Evolutionary conservation across 2,329 filamentous ascomycete genomes (phyloP).

Genomic region (Xylariales sp.): DNA sequence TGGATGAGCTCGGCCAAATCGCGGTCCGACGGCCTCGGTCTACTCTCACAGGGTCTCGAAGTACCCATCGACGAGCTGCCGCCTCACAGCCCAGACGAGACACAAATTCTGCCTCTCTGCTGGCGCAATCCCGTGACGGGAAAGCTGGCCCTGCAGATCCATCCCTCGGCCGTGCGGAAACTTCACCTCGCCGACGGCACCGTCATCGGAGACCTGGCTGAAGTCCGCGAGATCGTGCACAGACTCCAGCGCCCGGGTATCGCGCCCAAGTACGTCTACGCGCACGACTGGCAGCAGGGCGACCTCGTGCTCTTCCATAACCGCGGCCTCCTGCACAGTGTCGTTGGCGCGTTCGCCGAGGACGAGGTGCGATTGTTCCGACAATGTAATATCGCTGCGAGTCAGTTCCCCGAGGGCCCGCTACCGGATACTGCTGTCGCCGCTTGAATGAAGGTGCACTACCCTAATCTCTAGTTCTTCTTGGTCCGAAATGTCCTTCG

Average conservation of each 20-base stretch:
- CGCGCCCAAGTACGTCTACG: conserved; percentile 73
- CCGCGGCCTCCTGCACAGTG: conserved; percentile 77
- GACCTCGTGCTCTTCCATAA: conserved; percentile 85
- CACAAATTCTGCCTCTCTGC: conserved; percentile 79
- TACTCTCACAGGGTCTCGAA: conserved; percentile 74
- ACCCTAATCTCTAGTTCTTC: too few relatives aligned
- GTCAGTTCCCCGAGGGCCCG: conserved; percentile 65
- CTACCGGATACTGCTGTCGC: conserved; percentile 12
- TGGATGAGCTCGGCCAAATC: conserved; percentile 81
- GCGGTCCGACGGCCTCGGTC: conserved; percentile 75
- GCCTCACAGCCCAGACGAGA: conserved; percentile 71
- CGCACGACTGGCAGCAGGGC: conserved; percentile 81
- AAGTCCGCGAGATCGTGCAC: conserved; percentile 76
- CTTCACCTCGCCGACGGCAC: conserved; percentile 75
- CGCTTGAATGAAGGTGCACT: conserved; percentile 6
- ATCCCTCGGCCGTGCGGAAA: conserved; percentile 76
- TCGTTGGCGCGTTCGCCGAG: conserved; percentile 78
- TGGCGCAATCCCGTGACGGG: conserved; percentile 82
- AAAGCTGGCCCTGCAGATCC: conserved; percentile 76
- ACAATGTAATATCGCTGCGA: conserved; percentile 83
- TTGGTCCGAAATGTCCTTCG: not conserved
- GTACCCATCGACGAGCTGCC: conserved; percentile 70
- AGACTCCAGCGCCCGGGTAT: conserved; percentile 78
- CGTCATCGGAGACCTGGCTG: conserved; percentile 74
- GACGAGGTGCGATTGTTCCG: conserved; percentile 81